phyloP scores from a whole-genome alignment of 225 moss, liverwort and hornwort species.

The Marchantia polymorpha region DNA sequence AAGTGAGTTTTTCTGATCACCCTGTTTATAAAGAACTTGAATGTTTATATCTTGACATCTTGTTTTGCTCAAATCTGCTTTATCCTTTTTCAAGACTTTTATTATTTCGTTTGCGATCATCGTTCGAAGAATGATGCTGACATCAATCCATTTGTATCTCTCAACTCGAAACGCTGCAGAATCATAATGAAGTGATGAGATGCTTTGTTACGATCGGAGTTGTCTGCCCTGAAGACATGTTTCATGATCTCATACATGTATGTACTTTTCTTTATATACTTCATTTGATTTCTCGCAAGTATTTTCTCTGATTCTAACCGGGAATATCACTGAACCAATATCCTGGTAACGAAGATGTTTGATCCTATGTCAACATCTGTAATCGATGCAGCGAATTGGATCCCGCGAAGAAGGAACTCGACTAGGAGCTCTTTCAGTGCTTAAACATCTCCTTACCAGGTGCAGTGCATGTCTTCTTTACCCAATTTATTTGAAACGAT shows the following conservation, averaged over 20 bases:
- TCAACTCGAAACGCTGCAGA: slow-evolving; percentile 47
- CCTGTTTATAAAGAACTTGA: background rate
- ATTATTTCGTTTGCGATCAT: background rate
- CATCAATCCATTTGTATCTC: background rate
- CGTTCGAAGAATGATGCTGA: background rate
- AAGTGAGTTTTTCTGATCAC: slow-evolving; percentile 44
- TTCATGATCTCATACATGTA: slow-evolving; percentile 69
- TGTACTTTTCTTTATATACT: background rate
- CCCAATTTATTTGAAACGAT: background rate
- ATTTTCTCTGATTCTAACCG: background rate
- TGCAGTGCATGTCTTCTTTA: slow-evolving; percentile 15
- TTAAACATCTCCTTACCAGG: slow-evolving; percentile 90
- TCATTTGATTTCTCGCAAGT: background rate
- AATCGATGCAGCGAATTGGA: slow-evolving; percentile 63
- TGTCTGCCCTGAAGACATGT: slow-evolving; percentile 68
- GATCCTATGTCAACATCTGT: background rate
- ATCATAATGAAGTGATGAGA: slow-evolving; percentile 81
- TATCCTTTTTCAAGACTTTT: background rate
- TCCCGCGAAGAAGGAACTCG: slow-evolving; percentile 77
- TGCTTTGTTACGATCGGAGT: slow-evolving; percentile 82
- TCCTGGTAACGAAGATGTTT: background rate
- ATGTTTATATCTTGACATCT: background rate
- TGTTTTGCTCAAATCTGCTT: background rate
- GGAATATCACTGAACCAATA: background rate
- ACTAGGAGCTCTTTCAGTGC: slow-evolving; percentile 84